Conservation (phyloP, 106 monocot species). For the Phalaenopsis aphrodite region DNA sequence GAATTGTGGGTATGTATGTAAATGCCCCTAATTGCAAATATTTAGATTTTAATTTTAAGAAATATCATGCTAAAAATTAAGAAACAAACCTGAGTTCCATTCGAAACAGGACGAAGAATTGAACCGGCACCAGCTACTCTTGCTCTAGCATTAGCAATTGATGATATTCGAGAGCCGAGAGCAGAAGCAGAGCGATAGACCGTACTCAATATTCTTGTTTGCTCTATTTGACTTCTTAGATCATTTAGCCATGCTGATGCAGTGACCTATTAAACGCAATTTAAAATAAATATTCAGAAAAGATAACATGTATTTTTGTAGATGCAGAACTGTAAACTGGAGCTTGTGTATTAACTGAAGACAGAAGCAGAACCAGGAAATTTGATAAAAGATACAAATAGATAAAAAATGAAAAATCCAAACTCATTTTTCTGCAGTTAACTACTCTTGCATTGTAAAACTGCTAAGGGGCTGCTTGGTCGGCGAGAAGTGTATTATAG, state of each 20-base stretch:
- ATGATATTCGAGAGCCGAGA: slow-evolving; percentile 81
- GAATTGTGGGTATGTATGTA: no score
- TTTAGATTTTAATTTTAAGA: neutral
- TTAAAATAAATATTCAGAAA: neutral
- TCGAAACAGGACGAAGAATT: slow-evolving; percentile 88
- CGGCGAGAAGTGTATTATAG: no score
- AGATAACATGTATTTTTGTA: neutral
- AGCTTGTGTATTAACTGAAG: neutral
- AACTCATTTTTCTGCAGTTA: neutral
- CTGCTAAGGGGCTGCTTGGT: no score
- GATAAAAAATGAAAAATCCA: neutral
- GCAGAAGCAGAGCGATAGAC: slow-evolving; percentile 96
- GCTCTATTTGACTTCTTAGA: slow-evolving; percentile 84
- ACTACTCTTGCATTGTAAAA: neutral
- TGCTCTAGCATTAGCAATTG: slow-evolving; percentile 83
- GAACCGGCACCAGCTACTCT: slow-evolving; percentile 89
- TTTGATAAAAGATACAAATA: neutral
- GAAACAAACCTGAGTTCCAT: slow-evolving; percentile 71
- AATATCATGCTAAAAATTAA: neutral
- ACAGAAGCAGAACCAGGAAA: neutral
- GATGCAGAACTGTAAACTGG: neutral
- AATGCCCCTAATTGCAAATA: neutral
- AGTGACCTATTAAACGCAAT: slow-evolving; percentile 50
- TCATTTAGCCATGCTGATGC: slow-evolving; percentile 98
- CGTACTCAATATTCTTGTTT: slow-evolving; percentile 77